phyloP scores from a whole-genome alignment of 2,329 filamentous ascomycete genomes.

The Diaporthe sp. region DNA sequence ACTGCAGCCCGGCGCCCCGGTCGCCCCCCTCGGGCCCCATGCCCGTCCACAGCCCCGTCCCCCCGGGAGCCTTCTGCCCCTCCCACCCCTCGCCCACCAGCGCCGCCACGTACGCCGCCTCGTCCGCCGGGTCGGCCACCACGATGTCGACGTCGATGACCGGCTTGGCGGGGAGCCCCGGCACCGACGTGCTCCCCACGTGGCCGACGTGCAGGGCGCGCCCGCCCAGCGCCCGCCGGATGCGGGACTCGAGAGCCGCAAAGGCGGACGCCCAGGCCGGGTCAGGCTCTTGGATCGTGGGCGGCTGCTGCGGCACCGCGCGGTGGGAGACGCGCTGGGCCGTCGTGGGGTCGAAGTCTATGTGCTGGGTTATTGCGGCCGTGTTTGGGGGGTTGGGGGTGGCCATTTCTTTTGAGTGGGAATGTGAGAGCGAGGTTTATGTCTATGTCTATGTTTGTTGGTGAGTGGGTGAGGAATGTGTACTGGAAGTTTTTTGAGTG shows the following conservation, averaged over 20 bases:
- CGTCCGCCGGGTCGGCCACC: slow-evolving; percentile 33
- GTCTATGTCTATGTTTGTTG: not conserved
- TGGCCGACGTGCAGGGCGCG: slow-evolving; percentile 3
- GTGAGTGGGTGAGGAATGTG: not conserved
- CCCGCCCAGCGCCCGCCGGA: slow-evolving; percentile 3
- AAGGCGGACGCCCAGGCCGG: not conserved
- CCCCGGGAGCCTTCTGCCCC: not conserved
- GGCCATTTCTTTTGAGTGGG: not conserved
- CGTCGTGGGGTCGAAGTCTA: not conserved
- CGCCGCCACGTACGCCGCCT: slow-evolving; percentile 17
- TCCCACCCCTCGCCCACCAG: slow-evolving; percentile 34
- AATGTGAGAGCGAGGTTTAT: not conserved
- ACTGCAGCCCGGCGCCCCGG: slow-evolving; percentile 22
- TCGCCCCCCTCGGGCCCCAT: not conserved
- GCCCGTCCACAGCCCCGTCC: slow-evolving; percentile 18
- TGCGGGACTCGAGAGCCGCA: not conserved
- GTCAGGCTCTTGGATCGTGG: not conserved
- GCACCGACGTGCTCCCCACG: slow-evolving; percentile 31
- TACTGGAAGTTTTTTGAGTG: not conserved
- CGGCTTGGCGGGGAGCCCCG: slow-evolving; percentile 22
- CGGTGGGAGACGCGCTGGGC: slow-evolving; percentile 5
- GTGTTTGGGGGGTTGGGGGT: not conserved
- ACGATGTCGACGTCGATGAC: slow-evolving; percentile 36
- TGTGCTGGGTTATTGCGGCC: slow-evolving; percentile 1
- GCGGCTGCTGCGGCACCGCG: not conserved